Percentiles rank a stretch among this genome's conserved stretches.
Evolutionary conservation across 805 yeast species (phyloP).

Genomic region (Suhomyces kilbournensis): DNA sequence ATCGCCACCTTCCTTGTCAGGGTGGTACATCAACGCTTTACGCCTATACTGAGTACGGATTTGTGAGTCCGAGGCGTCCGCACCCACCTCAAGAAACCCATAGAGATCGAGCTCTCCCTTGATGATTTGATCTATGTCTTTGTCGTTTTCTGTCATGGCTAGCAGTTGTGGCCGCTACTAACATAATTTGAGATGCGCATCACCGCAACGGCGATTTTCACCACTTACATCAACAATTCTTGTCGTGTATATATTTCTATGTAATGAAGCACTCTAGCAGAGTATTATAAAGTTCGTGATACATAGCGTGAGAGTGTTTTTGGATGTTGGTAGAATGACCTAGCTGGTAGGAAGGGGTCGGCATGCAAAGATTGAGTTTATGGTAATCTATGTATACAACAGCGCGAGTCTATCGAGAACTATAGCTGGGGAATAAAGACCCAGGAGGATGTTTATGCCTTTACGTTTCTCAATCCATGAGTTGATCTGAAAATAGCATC

Average conservation of each 20-base stretch:
- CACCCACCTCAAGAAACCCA: conserved; percentile 20
- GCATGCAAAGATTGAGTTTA: background rate
- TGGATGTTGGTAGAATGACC: background rate
- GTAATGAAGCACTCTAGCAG: background rate
- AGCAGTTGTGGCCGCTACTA: background rate
- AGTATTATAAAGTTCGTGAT: background rate
- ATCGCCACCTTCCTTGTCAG: conserved; percentile 33
- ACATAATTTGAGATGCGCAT: background rate
- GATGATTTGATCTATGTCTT: conserved; percentile 12
- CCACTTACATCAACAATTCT: background rate
- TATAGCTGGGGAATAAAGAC: background rate
- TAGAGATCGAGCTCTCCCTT: conserved; percentile 29
- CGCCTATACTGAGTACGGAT: conserved; percentile 31
- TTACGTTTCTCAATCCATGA: conserved; percentile 73
- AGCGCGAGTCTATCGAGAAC: background rate
- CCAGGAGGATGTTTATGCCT: conserved; percentile 43
- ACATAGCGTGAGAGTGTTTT: background rate
- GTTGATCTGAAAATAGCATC: conserved; percentile 89
- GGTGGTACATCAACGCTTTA: conserved; percentile 37
- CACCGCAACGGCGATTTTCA: background rate
- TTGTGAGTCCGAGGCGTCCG: conserved; percentile 19
- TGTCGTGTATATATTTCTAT: background rate
- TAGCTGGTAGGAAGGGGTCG: background rate
- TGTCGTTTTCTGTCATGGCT: background rate
- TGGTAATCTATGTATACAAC: background rate